Percentiles rank a stretch among this genome's conserved stretches.
These are phyloP conservation scores for Acanthamoeba polyphaga DNA, from an alignment of 208 protist genomes.

Conservation along the genomic window DNA sequence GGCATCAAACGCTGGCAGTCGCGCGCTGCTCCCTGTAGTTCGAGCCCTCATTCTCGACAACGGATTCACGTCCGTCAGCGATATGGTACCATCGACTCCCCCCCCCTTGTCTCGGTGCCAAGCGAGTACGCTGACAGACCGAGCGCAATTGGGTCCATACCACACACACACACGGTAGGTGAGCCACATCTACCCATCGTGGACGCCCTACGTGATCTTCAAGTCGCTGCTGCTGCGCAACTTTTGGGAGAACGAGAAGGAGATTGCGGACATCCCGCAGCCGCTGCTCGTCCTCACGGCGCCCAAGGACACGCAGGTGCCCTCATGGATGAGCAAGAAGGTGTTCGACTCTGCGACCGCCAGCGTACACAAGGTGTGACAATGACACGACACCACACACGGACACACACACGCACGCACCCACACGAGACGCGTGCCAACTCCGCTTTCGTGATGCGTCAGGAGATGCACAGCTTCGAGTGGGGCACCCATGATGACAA, in stretches of 20 bases:
- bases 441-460: too few relatives aligned
- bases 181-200: slow-evolving; percentile 48
- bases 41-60: slow-evolving; percentile 32
- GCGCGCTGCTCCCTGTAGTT: neutral
- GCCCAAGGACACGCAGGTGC: slow-evolving; percentile 33
- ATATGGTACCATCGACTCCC: neutral
- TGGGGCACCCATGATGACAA: slow-evolving; percentile 46
- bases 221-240: slow-evolving; percentile 57
- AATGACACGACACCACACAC: neutral
- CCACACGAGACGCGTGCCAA: too few relatives aligned
- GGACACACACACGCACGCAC: too few relatives aligned
- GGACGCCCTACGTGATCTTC: slow-evolving; percentile 56
- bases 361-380: slow-evolving; percentile 5
- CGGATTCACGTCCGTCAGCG: slow-evolving; percentile 50
- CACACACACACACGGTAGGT: neutral
- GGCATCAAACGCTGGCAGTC: neutral
- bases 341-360: neutral
- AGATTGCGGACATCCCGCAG: slow-evolving; percentile 28
- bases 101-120: neutral
- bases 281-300: slow-evolving; percentile 46
- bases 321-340: slow-evolving; percentile 41
- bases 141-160: too few relatives aligned
- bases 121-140: neutral
- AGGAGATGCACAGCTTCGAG: slow-evolving; percentile 48
- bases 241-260: slow-evolving; percentile 41